Evolutionary conservation across 768 basidiomycete genomes (phyloP).

Genomic region (Lepiota venenata): DNA sequence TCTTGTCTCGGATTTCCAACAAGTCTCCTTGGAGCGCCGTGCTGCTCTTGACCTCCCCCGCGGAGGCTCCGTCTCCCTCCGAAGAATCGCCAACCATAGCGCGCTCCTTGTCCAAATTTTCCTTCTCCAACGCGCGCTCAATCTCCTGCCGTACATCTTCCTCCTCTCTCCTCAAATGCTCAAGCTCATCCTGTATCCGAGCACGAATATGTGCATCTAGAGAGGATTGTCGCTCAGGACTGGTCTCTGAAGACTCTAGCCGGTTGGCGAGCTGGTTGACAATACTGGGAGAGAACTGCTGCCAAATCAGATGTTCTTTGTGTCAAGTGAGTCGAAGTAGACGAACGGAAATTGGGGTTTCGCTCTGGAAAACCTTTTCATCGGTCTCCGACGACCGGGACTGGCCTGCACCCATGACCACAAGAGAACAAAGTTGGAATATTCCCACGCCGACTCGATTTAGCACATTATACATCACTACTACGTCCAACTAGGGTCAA

Average conservation of each 20-base stretch:
- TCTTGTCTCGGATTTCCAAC: constrained; percentile 67
- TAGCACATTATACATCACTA: no score
- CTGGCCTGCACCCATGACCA: constrained; percentile 63
- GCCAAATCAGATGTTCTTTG: background rate
- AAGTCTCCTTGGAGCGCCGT: constrained; percentile 68
- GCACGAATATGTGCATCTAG: constrained; percentile 73
- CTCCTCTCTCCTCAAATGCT: constrained; percentile 65
- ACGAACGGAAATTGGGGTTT: constrained; percentile 52
- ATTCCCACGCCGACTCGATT: constrained; percentile 2
- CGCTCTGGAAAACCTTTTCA: constrained; percentile 55
- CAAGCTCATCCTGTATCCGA: constrained; percentile 67
- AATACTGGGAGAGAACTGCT: constrained; percentile 79
- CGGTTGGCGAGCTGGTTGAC: constrained; percentile 75
- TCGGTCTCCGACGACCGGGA: constrained; percentile 52
- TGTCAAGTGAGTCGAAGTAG: background rate
- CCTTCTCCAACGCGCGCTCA: constrained; percentile 76
- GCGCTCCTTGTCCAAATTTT: constrained; percentile 80
- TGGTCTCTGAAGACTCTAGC: constrained; percentile 52
- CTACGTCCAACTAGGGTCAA: no score
- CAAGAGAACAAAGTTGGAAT: constrained; percentile 6
- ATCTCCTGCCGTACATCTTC: constrained; percentile 69
- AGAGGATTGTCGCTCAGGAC: constrained; percentile 66
- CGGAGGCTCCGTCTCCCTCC: constrained; percentile 28
- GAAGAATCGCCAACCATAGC: constrained; percentile 42
- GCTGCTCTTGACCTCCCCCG: constrained; percentile 53